These are phyloP conservation scores for Lichtheimia hyalospora DNA, from an alignment of 371 early-diverging fungal species.

Conservation along the genomic window DNA sequence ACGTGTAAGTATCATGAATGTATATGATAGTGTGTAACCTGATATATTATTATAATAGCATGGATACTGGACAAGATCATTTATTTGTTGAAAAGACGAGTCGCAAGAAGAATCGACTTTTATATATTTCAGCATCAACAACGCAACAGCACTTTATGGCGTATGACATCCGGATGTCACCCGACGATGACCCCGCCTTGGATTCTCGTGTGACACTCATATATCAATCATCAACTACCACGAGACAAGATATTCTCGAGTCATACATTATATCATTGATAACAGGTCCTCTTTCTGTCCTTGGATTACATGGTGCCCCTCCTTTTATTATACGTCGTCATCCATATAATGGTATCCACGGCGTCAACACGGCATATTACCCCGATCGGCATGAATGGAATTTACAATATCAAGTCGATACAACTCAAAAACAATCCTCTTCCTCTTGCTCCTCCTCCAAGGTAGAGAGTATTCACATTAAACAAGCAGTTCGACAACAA, in stretches of 20 bases:
- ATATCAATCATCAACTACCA: slow-evolving; percentile 4
- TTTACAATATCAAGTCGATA: not conserved
- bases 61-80: not conserved
- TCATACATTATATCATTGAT: slow-evolving; percentile 12
- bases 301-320: slow-evolving; percentile 14
- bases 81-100: slow-evolving; percentile 8
- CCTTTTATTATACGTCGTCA: slow-evolving; percentile 9
- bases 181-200: slow-evolving; percentile 15
- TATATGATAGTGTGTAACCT: not conserved
- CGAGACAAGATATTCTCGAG: slow-evolving; percentile 3
- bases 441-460: too few species aligned
- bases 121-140: slow-evolving; percentile 4
- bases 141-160: not conserved
- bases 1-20: not conserved
- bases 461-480: too few species aligned
- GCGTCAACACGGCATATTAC: slow-evolving; percentile 1
- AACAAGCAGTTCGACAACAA: too few species aligned
- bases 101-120: slow-evolving; percentile 2
- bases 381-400: slow-evolving; percentile 9
- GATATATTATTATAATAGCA: not conserved
- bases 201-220: slow-evolving; percentile 22
- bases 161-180: slow-evolving; percentile 10
- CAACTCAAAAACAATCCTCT: too few species aligned
- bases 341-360: not conserved
- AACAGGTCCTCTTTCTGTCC: slow-evolving; percentile 14